Conservation (phyloP, 306 rosid genomes). For the Carpinus fangiana region DNA sequence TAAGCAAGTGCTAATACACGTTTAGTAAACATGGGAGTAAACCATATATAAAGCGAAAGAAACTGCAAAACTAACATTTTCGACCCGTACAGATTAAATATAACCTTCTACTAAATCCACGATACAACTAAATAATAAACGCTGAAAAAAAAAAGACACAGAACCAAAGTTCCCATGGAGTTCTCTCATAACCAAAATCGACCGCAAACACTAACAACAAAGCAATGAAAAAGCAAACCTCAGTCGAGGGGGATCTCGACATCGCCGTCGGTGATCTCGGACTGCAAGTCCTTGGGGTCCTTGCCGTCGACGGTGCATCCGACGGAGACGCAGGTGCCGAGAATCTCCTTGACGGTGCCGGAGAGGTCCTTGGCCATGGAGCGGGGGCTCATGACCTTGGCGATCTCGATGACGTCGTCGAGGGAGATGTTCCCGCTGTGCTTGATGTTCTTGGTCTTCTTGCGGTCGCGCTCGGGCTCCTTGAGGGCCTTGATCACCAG, state of each 20-base stretch:
- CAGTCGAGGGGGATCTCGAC: slow-evolving; percentile 21
- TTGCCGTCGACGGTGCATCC: slow-evolving; percentile 27
- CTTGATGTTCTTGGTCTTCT: slow-evolving; percentile 32
- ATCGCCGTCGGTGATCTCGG: slow-evolving; percentile 23
- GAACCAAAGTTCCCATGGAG: neutral
- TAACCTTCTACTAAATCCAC: neutral
- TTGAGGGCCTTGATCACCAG: slow-evolving; percentile 26
- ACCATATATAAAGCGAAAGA: neutral
- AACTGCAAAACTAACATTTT: neutral
- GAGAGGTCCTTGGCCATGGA: slow-evolving; percentile 26
- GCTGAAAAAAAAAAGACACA: neutral
- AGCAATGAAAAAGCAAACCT: slow-evolving; percentile 3
- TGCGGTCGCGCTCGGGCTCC: slow-evolving; percentile 30
- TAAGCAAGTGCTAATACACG: neutral
- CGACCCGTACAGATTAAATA: neutral
- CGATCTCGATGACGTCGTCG: slow-evolving; percentile 26
- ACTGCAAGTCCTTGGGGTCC: slow-evolving; percentile 30
- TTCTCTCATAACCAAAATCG: neutral
- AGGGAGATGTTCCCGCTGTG: slow-evolving; percentile 27
- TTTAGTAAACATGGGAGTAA: neutral
- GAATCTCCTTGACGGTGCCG: slow-evolving; percentile 28
- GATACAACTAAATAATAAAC: neutral
- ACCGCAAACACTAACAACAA: neutral
- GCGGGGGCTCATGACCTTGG: slow-evolving; percentile 18
- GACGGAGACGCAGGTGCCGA: slow-evolving; percentile 27